phyloP scores from a whole-genome alignment of 148 eudicot genomes.

The Euryodendron excelsum region DNA sequence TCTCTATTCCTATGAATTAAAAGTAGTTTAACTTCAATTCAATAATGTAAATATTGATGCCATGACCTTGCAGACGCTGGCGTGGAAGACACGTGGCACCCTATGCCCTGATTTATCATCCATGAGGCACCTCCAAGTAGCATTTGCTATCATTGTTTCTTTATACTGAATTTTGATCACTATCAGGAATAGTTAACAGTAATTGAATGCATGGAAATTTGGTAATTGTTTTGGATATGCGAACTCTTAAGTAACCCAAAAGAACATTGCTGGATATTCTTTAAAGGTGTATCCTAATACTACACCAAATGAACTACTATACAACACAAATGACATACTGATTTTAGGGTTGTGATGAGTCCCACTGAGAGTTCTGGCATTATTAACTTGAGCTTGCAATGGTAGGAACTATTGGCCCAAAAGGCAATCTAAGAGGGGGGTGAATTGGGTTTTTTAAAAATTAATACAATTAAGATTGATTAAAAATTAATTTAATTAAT shows the following conservation, averaged over 20 bases:
- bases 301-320: background rate
- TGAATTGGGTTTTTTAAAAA: too few species aligned
- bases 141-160: too few species aligned
- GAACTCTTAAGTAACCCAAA: background rate
- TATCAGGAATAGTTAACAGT: too few species aligned
- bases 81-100: too few species aligned
- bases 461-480: too few species aligned
- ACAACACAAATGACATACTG: background rate
- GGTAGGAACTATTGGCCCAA: too few species aligned
- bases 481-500: too few species aligned
- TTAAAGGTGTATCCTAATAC: background rate
- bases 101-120: too few species aligned
- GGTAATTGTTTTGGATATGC: background rate
- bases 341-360: background rate
- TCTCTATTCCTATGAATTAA: background rate
- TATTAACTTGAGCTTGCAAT: background rate
- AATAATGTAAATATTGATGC: background rate
- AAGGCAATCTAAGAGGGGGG: too few species aligned
- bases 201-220: background rate
- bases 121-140: too few species aligned
- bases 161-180: too few species aligned
- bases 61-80: too few species aligned
- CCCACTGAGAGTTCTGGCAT: background rate
- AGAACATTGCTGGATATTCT: background rate
- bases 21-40: background rate